Evolutionary conservation across 805 yeast genomes (phyloP).

Genomic region (Kazachstania martiniae): DNA sequence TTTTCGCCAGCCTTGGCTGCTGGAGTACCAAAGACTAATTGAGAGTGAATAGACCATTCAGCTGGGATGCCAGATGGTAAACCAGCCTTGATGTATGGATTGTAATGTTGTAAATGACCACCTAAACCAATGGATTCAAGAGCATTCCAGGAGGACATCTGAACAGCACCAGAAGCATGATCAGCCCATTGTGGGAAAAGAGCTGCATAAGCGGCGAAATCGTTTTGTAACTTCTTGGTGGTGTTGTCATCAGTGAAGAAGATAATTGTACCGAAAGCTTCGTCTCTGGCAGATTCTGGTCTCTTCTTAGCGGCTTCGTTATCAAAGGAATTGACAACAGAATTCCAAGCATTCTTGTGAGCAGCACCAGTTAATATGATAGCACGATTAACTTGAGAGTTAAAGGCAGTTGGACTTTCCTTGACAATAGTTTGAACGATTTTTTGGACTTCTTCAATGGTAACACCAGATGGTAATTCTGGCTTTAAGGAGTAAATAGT

Average conservation of each 20-base stretch:
- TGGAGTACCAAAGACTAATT: constrained; percentile 42
- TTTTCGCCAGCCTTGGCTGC: constrained; percentile 31
- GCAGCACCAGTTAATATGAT: constrained; percentile 35
- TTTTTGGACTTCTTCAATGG: constrained; percentile 31
- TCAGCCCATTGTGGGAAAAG: constrained; percentile 39
- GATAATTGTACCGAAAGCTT: constrained; percentile 39
- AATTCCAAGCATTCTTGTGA: constrained; percentile 37
- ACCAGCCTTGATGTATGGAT: constrained; percentile 33
- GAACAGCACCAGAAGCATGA: constrained; percentile 40
- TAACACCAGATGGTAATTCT: constrained; percentile 33
- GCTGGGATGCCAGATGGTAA: constrained; percentile 32
- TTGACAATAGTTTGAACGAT: constrained; percentile 35
- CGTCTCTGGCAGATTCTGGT: constrained; percentile 34
- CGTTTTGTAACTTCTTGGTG: constrained; percentile 32
- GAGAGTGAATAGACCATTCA: constrained; percentile 37
- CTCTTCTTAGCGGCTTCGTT: constrained; percentile 31
- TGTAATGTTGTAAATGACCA: constrained; percentile 44
- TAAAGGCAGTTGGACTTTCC: constrained; percentile 43
- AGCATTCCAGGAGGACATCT: constrained; percentile 40
- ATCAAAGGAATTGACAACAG: constrained; percentile 30
- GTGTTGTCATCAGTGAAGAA: constrained; percentile 37
- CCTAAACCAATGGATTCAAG: constrained; percentile 36
- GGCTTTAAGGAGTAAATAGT: constrained; percentile 37
- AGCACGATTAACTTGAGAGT: constrained; percentile 41
- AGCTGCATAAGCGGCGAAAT: constrained; percentile 34